A percentile compares a stretch with the other conserved stretches of the same genome.
These are phyloP conservation scores for Beta vulgaris DNA, from an alignment of 148 eudicot species.

Conservation along the genomic window DNA sequence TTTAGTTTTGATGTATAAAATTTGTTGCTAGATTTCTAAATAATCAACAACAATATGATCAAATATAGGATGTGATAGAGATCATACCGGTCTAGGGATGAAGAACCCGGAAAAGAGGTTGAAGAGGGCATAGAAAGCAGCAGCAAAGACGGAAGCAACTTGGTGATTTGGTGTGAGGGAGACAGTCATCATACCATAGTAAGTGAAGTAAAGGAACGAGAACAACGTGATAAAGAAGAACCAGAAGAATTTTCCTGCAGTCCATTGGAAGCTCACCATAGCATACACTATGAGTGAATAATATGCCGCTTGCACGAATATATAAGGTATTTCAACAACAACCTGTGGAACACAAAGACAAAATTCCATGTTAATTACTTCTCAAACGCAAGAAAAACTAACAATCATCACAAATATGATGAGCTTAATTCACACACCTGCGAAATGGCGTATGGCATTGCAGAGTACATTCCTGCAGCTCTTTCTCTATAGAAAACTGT, in stretches of 20 bases:
- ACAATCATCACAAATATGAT: not conserved
- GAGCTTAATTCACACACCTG: slow-evolving; percentile 43
- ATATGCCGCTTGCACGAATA: slow-evolving; percentile 55
- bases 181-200: slow-evolving; percentile 98
- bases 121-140: slow-evolving; percentile 83
- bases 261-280: slow-evolving; percentile 89
- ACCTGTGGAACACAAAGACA: slow-evolving; percentile 40
- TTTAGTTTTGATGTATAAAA: too few species aligned
- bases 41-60: too few species aligned
- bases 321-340: slow-evolving; percentile 76
- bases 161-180: slow-evolving; percentile 96
- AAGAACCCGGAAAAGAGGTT: slow-evolving; percentile 96
- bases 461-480: slow-evolving; percentile 94
- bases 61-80: not conserved
- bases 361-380: too few species aligned
- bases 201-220: slow-evolving; percentile 89
- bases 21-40: too few species aligned
- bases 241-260: slow-evolving; percentile 81
- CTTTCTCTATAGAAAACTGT: slow-evolving; percentile 79
- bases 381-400: not conserved
- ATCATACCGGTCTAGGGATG: slow-evolving; percentile 89
- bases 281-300: slow-evolving; percentile 79
- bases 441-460: slow-evolving; percentile 81
- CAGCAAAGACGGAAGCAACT: slow-evolving; percentile 89
- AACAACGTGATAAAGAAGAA: slow-evolving; percentile 74